Base-by-base conservation (phyloP, 2,329 filamentous ascomycete species). In the Fusarium goolgardi region DNA sequence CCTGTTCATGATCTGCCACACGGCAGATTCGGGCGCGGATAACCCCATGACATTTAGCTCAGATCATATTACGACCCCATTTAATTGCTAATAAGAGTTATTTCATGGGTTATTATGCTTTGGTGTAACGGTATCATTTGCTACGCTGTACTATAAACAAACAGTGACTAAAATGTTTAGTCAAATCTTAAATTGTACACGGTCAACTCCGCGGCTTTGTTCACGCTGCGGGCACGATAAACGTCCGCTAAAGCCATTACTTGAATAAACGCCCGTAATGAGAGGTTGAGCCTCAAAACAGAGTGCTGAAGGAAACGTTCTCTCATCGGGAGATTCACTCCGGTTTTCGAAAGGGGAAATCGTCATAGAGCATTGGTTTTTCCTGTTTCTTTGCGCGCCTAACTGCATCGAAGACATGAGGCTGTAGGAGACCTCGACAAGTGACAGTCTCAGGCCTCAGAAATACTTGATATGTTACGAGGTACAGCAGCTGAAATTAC, bases 21-120 rank as follows among this genome's bases (percentile, higher is more conserved):
- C 23, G 46, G 49, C 15, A 23, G 18, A 16, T 29, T 8, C 56
- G 44, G n/a, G 13, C 20, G 18, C 13, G 3, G 34, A 23, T 13
- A 31, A 21, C 25, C 11, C 46, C 56, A 46, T 62, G 57, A 12
- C 5, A 43, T 23, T 23, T 43, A 46, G 18, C 31, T 47, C 53
- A 25, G 45, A 60, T 65, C 60, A 60, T 60, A 5, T 27, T 27
- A 7, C 9, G 12, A 20, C 1, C 13, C n/a, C 13, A 23, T 32
- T 27, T 20, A 13, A 32, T 21, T 29, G 12, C n/a, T 27, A 6
- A 9, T 27, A 62, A 27, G 58, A 11, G 27, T 29, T 29, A 11
- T 12, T 29, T 4, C 27, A 29, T 29, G 10, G 50, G 20, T 3
- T 25, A 62, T 39, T 44, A 55, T 29, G 20, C 25, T 39, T 40